Conservation (phyloP, 176 grass and related monocot genomes). For the maize (Zea mays) region Zm-B73-REFERENCE-NAM-5.0 NC_050103.1:180206001-180206500, state of each 20-base stretch:
- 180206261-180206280: conserved; percentile 82
- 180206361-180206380: conserved; percentile 20
- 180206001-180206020: not conserved
- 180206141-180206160: conserved; percentile 60
- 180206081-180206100: not conserved
- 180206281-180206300: conserved; percentile 66
- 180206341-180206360: not conserved
- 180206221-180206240: conserved; percentile 91
- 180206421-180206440: conserved; percentile 20
- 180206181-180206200: conserved; percentile 89
- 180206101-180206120: conserved; percentile 41
- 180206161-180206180: conserved; percentile 71
- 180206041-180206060: not conserved
- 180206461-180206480: conserved; percentile 50
- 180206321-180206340: not conserved
- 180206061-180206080: conserved; percentile 6
- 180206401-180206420: conserved; percentile 45
- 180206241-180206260: conserved; percentile 91
- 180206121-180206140: conserved; percentile 53
- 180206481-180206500: conserved; percentile 35
- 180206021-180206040: not conserved
- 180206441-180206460: conserved; percentile 40
- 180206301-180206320: conserved; percentile 45
- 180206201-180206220: conserved; percentile 74
- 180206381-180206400: conserved; percentile 32